Percentiles rank a stretch among this genome's conserved stretches.
phyloP scores from a whole-genome alignment of 306 rosid genomes.

The Quercus gilva region DNA sequence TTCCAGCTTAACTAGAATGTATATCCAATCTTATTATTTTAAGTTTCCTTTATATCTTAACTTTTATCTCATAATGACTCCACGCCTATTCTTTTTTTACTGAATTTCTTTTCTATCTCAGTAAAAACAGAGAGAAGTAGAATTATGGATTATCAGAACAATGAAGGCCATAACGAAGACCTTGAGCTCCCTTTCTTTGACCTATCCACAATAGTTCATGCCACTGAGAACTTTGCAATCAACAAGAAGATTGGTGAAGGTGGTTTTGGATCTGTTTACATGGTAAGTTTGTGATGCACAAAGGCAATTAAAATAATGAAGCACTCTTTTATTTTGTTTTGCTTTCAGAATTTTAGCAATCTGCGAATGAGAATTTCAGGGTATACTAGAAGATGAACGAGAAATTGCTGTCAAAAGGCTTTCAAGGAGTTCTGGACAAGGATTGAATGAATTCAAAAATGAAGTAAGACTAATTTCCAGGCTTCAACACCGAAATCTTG shows the following conservation, averaged over 20 bases:
- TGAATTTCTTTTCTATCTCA: neutral
- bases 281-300: constrained; percentile 9
- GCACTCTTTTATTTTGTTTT: no score
- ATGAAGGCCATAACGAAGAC: constrained; percentile 24
- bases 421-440: constrained; percentile 50
- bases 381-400: constrained; percentile 38
- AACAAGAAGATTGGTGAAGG: constrained; percentile 53
- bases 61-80: neutral
- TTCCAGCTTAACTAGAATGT: neutral
- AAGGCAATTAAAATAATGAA: neutral
- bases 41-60: neutral
- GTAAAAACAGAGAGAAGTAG: neutral
- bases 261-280: constrained; percentile 60
- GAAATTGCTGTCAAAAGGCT: constrained; percentile 67
- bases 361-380: constrained; percentile 23
- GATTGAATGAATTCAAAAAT: constrained; percentile 50
- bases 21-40: neutral
- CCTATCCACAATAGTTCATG: constrained; percentile 25
- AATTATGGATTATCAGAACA: neutral
- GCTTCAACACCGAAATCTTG: constrained; percentile 72
- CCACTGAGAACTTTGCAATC: constrained; percentile 43
- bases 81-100: neutral
- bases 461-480: constrained; percentile 56
- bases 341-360: no score
- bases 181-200: constrained; percentile 47